Percentiles rank a stretch among this genome's conserved stretches.
These are phyloP conservation scores for Noccaea bulbosa DNA, from an alignment of 345 rosid species.

Conservation along the genomic window DNA sequence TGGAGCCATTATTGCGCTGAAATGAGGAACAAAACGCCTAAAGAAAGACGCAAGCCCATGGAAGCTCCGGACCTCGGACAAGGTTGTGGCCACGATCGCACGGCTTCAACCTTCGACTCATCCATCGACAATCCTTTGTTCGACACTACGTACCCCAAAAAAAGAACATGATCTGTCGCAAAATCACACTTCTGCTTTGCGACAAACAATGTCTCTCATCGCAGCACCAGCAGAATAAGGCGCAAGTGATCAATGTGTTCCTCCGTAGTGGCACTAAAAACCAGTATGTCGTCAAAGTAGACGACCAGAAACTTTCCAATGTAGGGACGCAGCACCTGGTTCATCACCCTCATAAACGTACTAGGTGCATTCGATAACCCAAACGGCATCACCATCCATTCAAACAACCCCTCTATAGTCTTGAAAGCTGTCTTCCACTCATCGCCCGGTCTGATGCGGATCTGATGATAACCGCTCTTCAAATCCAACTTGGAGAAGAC, in stretches of 20 bases:
- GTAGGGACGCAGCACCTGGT: neutral
- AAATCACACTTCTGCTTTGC: neutral
- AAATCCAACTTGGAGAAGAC: neutral
- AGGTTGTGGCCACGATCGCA: too few species aligned
- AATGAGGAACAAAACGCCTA: neutral
- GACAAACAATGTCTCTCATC: neutral
- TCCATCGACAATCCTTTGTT: too few species aligned
- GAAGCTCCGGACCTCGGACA: neutral
- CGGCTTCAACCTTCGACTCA: too few species aligned
- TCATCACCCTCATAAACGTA: neutral
- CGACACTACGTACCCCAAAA: too few species aligned
- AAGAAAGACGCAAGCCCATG: neutral
- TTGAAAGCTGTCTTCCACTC: too few species aligned
- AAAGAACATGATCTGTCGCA: too few species aligned
- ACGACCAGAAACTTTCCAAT: neutral
- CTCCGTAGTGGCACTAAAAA: neutral
- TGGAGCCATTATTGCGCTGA: neutral
- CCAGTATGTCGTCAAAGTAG: too few species aligned
- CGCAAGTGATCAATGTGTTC: neutral
- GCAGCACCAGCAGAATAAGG: neutral
- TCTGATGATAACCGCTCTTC: neutral
- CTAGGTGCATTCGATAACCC: neutral
- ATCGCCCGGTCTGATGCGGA: neutral
- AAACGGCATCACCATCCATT: too few species aligned
- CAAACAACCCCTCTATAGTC: too few species aligned